Conservation (phyloP, 768 basidiomycete genomes). For the Xanthoconium purpureum region DNA sequence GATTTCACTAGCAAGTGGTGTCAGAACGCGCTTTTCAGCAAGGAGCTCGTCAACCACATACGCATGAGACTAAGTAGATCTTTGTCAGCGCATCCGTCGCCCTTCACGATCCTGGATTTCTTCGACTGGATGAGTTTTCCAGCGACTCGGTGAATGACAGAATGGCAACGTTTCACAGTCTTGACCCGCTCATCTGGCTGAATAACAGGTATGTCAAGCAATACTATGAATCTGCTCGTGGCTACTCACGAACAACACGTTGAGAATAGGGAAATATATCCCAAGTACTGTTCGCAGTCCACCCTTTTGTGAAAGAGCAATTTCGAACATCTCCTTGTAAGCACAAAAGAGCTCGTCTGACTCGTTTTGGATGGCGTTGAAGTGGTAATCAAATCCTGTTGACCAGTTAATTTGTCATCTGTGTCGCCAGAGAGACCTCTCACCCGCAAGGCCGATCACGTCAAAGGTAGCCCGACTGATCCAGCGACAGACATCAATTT, state of each 20-base stretch:
- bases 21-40: constrained; percentile 6
- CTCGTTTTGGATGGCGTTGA: constrained; percentile 79
- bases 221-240: neutral
- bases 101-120: constrained; percentile 67
- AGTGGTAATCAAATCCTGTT: constrained; percentile 81
- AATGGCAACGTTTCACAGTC: constrained; percentile 54
- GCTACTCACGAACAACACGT: constrained; percentile 52
- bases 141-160: constrained; percentile 66
- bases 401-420: neutral
- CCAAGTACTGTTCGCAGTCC: constrained; percentile 45
- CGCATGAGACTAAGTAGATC: constrained; percentile 77
- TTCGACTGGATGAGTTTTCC: constrained; percentile 76
- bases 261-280: constrained; percentile 58
- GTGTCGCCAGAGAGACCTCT: constrained; percentile 10
- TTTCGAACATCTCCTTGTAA: constrained; percentile 83
- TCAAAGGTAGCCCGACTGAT: constrained; percentile 84
- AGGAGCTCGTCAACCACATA: constrained; percentile 38
- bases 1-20: constrained; percentile 61
- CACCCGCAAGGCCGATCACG: constrained; percentile 86
- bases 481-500: constrained; percentile 77
- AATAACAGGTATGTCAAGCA: neutral
- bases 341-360: constrained; percentile 75
- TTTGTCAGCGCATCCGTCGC: constrained; percentile 53
- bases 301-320: constrained; percentile 57
- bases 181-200: constrained; percentile 54